phyloP scores from a whole-genome alignment of 345 rosid genomes.

The Triadica sebifera region DNA sequence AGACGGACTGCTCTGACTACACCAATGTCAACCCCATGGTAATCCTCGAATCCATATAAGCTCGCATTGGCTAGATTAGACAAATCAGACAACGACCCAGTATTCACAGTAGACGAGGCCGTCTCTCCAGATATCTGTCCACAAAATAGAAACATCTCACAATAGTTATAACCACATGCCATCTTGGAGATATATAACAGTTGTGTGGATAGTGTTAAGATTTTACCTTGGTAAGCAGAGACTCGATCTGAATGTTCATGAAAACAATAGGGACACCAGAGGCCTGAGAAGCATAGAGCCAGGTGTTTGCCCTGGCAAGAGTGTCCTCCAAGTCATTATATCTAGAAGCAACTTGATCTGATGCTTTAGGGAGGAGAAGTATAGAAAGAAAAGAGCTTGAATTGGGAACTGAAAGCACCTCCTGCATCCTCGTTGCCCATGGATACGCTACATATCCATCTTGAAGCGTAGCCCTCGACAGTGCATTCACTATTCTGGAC shows the following conservation, averaged over 20 bases:
- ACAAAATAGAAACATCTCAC: neutral
- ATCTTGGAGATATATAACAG: neutral
- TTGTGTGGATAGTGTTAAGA: neutral
- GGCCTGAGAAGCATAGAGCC: slow-evolving; percentile 80
- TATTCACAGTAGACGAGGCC: slow-evolving; percentile 78
- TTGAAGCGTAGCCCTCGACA: slow-evolving; percentile 68
- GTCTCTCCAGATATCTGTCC: slow-evolving; percentile 91
- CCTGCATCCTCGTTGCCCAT: slow-evolving; percentile 76
- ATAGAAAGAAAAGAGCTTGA: slow-evolving; percentile 61
- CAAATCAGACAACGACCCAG: slow-evolving; percentile 78
- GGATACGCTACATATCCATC: slow-evolving; percentile 91
- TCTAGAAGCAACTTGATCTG: slow-evolving; percentile 65
- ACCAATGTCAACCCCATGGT: slow-evolving; percentile 95
- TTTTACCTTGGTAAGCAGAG: slow-evolving; percentile 86
- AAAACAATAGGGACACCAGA: slow-evolving; percentile 79
- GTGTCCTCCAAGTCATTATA: slow-evolving; percentile 95
- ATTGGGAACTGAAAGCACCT: slow-evolving; percentile 56
- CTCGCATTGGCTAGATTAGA: slow-evolving; percentile 72
- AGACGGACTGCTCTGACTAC: slow-evolving; percentile 92
- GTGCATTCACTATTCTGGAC: slow-evolving; percentile 74
- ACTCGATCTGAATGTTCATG: slow-evolving; percentile 90
- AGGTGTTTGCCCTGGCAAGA: slow-evolving; percentile 87
- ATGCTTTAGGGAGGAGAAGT: slow-evolving; percentile 73
- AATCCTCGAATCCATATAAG: slow-evolving; percentile 94
- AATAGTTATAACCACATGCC: too few species aligned